phyloP scores from a whole-genome alignment of 805 yeast species.

The Kodamaea kakaduensis region DNA sequence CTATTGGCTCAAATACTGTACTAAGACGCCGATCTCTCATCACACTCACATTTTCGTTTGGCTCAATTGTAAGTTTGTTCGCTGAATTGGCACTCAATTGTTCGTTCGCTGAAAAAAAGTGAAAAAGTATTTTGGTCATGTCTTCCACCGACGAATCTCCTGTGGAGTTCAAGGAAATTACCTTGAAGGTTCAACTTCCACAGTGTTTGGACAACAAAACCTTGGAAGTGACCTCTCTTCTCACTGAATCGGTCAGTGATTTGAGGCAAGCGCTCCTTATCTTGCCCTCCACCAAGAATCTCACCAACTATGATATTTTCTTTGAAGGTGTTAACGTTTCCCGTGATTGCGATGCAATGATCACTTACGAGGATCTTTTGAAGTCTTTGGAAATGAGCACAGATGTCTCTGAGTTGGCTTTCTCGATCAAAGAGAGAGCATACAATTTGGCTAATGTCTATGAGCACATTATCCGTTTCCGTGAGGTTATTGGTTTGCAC shows the following conservation, averaged over 20 bases:
- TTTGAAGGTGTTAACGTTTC: slow-evolving; percentile 31
- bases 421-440: slow-evolving; percentile 49
- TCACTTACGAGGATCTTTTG: slow-evolving; percentile 24
- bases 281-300: slow-evolving; percentile 53
- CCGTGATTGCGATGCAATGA: slow-evolving; percentile 21
- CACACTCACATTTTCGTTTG: no score
- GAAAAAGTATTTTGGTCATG: slow-evolving; percentile 3
- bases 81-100: no score
- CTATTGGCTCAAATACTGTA: no score
- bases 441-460: slow-evolving; percentile 60
- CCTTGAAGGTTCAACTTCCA: slow-evolving; percentile 21
- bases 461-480: slow-evolving; percentile 58
- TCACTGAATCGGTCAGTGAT: slow-evolving; percentile 51
- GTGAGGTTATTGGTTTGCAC: slow-evolving; percentile 57
- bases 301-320: slow-evolving; percentile 55
- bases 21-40: no score
- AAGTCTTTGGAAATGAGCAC: slow-evolving; percentile 17
- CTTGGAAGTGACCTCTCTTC: slow-evolving; percentile 28
- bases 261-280: slow-evolving; percentile 55
- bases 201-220: slow-evolving; percentile 15
- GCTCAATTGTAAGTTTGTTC: no score
- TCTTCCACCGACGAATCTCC: slow-evolving; percentile 4
- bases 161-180: slow-evolving; percentile 10
- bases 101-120: slow-evolving; percentile 1
- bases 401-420: slow-evolving; percentile 26